phyloP scores from a whole-genome alignment of 106 monocot species.

The Dactylorhiza incarnata region DNA sequence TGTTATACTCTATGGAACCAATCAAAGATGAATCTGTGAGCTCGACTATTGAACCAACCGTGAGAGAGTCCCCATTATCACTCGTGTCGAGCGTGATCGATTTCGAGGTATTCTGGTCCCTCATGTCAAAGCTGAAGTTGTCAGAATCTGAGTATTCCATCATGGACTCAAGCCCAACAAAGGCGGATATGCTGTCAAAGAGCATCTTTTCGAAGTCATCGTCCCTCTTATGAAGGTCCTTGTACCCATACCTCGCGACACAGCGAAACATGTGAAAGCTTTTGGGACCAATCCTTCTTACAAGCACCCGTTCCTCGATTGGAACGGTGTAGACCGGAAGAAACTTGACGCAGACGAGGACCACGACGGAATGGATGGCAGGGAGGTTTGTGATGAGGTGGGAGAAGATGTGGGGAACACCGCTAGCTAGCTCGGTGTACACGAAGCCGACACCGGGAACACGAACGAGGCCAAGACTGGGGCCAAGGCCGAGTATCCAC shows the following conservation, averaged over 20 bases:
- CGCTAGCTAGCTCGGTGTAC: constrained; percentile 75
- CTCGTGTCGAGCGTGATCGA: constrained; percentile 8
- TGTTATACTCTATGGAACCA: constrained; percentile 35
- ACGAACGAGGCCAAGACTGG: constrained; percentile 73
- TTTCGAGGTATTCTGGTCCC: neutral
- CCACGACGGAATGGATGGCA: constrained; percentile 71
- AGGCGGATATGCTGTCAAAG: constrained; percentile 45
- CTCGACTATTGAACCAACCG: constrained; percentile 4
- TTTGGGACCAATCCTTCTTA: constrained; percentile 77
- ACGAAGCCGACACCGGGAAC: constrained; percentile 85
- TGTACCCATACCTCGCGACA: constrained; percentile 68
- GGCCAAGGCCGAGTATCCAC: constrained; percentile 84
- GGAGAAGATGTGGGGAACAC: constrained; percentile 84
- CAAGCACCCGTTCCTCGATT: constrained; percentile 57
- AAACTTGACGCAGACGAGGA: constrained; percentile 80
- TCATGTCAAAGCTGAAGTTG: constrained; percentile 14
- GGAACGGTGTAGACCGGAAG: constrained; percentile 78
- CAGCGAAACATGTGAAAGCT: constrained; percentile 82
- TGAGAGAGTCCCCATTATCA: constrained; percentile 11
- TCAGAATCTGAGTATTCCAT: constrained; percentile 79
- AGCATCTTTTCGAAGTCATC: constrained; percentile 85
- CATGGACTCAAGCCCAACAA: constrained; percentile 61
- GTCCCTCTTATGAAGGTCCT: constrained; percentile 69
- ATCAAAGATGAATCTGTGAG: constrained; percentile 6
- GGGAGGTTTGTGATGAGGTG: constrained; percentile 90